Evolutionary conservation across 225 moss, liverwort and hornwort species (phyloP).

Genomic region (Asterella californica): DNA sequence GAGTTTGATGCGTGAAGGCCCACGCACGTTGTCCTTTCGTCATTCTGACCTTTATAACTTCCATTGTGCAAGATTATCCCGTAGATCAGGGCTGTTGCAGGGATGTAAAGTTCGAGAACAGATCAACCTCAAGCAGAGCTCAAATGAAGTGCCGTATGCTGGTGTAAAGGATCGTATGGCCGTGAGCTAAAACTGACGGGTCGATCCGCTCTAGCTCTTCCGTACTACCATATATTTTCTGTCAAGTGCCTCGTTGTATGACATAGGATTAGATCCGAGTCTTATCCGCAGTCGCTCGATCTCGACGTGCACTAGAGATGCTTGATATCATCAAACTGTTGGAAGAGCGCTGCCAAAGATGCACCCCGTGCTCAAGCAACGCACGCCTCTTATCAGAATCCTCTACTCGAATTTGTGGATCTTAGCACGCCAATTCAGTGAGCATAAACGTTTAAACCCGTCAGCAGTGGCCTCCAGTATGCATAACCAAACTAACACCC

Average conservation of each 20-base stretch:
- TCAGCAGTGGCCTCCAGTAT: neutral
- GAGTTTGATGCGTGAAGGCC: slow-evolving; percentile 22
- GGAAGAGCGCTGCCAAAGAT: neutral
- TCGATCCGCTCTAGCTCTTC: neutral
- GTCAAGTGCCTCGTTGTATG: neutral
- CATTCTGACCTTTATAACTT: slow-evolving; percentile 16
- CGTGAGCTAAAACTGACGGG: neutral
- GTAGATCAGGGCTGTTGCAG: slow-evolving; percentile 5
- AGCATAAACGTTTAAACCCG: neutral
- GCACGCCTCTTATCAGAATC: neutral
- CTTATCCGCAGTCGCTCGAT: neutral
- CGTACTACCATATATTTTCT: neutral
- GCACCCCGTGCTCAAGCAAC: neutral
- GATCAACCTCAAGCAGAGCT: neutral
- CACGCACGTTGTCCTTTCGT: slow-evolving; percentile 18
- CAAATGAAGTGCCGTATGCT: neutral
- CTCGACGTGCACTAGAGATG: neutral
- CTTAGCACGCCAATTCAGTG: neutral
- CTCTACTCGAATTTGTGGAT: neutral
- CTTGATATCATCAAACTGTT: neutral
- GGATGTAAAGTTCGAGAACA: neutral
- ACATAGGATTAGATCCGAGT: too few relatives aligned
- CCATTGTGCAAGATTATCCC: neutral
- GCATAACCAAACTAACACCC: neutral
- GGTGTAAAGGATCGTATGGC: neutral